Evolutionary conservation across 306 rosid genomes (phyloP).

Genomic region (Castanea mollissima): DNA sequence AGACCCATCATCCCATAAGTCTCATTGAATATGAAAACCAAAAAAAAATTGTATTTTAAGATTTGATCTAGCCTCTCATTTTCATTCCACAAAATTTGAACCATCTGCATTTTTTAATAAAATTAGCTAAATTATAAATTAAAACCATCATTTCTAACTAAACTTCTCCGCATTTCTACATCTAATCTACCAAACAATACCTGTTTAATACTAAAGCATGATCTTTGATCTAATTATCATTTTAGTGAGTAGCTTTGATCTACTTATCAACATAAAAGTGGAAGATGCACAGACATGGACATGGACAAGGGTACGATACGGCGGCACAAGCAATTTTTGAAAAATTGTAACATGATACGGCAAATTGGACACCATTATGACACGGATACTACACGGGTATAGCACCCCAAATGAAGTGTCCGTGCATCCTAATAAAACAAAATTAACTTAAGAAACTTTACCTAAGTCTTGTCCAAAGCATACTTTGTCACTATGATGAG

Average conservation of each 20-base stretch:
- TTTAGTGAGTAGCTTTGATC: background rate
- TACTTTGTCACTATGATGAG: background rate
- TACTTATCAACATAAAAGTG: background rate
- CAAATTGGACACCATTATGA: too few species aligned
- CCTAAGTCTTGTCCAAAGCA: background rate
- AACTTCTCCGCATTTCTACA: background rate
- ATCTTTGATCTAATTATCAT: background rate
- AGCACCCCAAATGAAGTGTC: too few species aligned
- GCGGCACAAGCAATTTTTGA: too few species aligned
- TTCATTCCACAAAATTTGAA: background rate
- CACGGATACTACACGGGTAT: too few species aligned
- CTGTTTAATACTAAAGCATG: background rate
- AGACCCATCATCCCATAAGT: background rate
- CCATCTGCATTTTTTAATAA: background rate
- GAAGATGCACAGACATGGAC: too few species aligned
- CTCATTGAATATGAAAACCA: background rate
- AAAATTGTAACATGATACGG: too few species aligned
- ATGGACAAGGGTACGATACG: rapidly evolving
- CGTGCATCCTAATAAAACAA: background rate
- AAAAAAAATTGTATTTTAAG: background rate
- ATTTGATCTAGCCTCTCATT: background rate
- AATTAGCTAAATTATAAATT: background rate
- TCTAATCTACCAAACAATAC: background rate
- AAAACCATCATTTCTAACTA: background rate
- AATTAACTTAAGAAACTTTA: background rate